Conservation (phyloP, 495 filamentous ascomycete genomes). For the Cudoniella acicularis region DNA sequence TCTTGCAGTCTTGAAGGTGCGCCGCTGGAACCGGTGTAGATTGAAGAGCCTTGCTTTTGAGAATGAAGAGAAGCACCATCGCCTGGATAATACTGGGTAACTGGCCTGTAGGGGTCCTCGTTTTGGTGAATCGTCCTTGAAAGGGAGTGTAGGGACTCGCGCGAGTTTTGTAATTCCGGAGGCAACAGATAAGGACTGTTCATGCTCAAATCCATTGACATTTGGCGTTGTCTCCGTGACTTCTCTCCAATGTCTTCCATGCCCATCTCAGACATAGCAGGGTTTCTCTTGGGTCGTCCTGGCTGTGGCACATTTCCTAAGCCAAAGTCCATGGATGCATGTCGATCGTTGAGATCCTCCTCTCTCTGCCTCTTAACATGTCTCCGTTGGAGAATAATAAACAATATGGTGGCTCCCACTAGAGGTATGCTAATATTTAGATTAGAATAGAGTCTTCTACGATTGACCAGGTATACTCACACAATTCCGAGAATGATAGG, state of each 20-base stretch:
- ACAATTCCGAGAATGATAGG: slow-evolving; percentile 77
- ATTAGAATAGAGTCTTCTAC: slow-evolving; percentile 22
- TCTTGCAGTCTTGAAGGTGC: slow-evolving; percentile 24
- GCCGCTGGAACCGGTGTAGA: slow-evolving; percentile 52
- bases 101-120: slow-evolving; percentile 82
- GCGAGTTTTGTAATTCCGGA: slow-evolving; percentile 69
- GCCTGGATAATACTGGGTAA: slow-evolving; percentile 52
- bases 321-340: slow-evolving; percentile 93
- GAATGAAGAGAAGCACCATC: slow-evolving; percentile 61
- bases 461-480: slow-evolving; percentile 51
- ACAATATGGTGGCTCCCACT: slow-evolving; percentile 58
- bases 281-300: slow-evolving; percentile 30
- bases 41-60: slow-evolving; percentile 50
- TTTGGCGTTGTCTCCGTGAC: slow-evolving; percentile 56
- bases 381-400: slow-evolving; percentile 74
- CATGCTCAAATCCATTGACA: slow-evolving; percentile 82
- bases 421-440: slow-evolving; percentile 66
- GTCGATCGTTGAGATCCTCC: slow-evolving; percentile 84
- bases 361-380: slow-evolving; percentile 65
- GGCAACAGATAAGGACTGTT: slow-evolving; percentile 89
- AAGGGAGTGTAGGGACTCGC: slow-evolving; percentile 80
- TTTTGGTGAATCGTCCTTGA: slow-evolving; percentile 63
- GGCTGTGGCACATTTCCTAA: slow-evolving; percentile 47
- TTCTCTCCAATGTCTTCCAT: slow-evolving; percentile 46
- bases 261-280: slow-evolving; percentile 22